Base-by-base conservation (phyloP, 2,329 filamentous ascomycete species). In the Aspergillus ochraceus region DNA sequence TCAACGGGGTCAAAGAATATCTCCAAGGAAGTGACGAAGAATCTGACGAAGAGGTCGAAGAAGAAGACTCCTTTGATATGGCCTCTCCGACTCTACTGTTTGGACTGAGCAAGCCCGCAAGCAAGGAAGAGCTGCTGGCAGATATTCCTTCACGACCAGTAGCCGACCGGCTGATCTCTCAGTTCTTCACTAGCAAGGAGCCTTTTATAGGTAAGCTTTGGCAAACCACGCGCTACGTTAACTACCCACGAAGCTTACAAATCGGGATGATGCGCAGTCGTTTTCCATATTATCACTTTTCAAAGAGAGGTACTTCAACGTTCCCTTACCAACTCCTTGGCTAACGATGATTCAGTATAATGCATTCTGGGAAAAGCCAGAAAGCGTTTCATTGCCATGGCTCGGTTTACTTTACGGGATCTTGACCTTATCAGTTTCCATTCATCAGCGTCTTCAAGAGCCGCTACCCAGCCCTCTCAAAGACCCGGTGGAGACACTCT, bases 81-180 rank as follows among this genome's bases (percentile, higher is more conserved):
- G 56, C 66, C 9, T 67, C 67, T 2, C 73, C 73, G 9, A 64
- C 66, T 5, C 60, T 75, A 17, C 61, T 74, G 19, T 65, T 75
- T 49, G 71, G 73, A 14, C 60, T 69, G 52, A 60, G 60, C 12
- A 67, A 65, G 42, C 55, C 66, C 5, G 46, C 65, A 17, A 68
- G 60, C 49, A 73, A 69, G 42, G 70, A 74, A 30, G 75, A 77
- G 51, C 49, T 76, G 8, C 58, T 77, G 24, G 58, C 62, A 17
- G 70, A 72, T 51, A 58, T 77, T 17, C 75, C 75, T 0, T 61
- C 68, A 6, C 68, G 70, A 45, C 60, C 64, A 20, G 60, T 71
- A 10, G 66, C 70, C n/a, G 74, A 77, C 65, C 67, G 70, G 24
- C 60, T 77, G 2, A 64, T 77, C 14, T 71, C 73, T 32, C 65